Evolutionary conservation across 225 moss, liverwort and hornwort genomes (phyloP).

Genomic region (Takakia lepidozioides): DNA sequence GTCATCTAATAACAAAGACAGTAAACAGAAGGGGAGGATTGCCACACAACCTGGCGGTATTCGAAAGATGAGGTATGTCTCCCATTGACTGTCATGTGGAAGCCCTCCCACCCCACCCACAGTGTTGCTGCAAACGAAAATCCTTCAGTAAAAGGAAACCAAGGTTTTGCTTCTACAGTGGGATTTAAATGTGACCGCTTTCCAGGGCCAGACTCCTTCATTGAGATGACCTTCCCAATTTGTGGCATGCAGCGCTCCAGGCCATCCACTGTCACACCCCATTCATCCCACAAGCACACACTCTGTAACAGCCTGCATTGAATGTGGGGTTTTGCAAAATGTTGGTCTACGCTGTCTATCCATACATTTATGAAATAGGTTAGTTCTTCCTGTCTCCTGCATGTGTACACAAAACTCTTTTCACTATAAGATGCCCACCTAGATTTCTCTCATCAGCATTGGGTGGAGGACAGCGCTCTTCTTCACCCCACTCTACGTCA

Average conservation of each 20-base stretch:
- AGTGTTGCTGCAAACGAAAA: slow-evolving; percentile 87
- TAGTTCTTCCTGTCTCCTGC: no score
- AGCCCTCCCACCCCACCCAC: slow-evolving; percentile 87
- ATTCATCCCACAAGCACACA: slow-evolving; percentile 1
- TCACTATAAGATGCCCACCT: no score
- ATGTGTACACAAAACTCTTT: no score
- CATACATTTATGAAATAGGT: no score
- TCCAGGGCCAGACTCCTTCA: slow-evolving; percentile 31
- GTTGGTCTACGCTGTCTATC: no score
- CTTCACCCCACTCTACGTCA: slow-evolving; percentile 54
- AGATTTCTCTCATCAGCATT: no score
- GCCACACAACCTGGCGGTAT: slow-evolving; percentile 93
- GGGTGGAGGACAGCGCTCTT: slow-evolving; percentile 70
- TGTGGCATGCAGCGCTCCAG: slow-evolving; percentile 56
- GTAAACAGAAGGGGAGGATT: no score
- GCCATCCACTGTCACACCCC: slow-evolving; percentile 65
- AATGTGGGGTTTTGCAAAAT: no score
- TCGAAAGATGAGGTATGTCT: slow-evolving; percentile 78
- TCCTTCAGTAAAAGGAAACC: slow-evolving; percentile 90
- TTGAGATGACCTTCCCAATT: slow-evolving; percentile 44
- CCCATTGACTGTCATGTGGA: slow-evolving; percentile 88
- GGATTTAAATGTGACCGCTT: slow-evolving; percentile 46
- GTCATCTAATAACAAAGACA: no score
- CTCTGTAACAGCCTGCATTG: no score
- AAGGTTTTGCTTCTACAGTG: slow-evolving; percentile 23